Evolutionary conservation across 768 basidiomycete species (phyloP).

Genomic region (Daedaleopsis sinensis): DNA sequence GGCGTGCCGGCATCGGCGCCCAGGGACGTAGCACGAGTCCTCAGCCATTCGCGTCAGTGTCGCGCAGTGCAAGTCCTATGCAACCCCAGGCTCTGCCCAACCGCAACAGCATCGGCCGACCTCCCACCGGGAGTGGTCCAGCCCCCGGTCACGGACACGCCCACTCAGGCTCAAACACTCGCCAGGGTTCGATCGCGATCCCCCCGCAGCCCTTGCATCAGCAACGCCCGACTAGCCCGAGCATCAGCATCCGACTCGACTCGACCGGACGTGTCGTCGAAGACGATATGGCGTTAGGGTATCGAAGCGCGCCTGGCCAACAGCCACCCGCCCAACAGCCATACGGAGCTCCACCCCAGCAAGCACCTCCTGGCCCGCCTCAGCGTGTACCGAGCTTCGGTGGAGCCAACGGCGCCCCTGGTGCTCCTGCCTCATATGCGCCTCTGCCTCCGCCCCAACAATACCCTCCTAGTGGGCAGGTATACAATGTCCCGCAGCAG

Average conservation of each 20-base stretch:
- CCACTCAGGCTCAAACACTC: conserved; percentile 25
- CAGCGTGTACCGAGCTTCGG: conserved; percentile 22
- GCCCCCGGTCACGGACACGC: conserved; percentile 12
- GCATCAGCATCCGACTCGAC: conserved; percentile 83
- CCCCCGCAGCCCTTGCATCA: conserved; percentile 28
- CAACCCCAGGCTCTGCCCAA: conserved; percentile 22
- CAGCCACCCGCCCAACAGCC: conserved; percentile 22
- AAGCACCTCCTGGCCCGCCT: conserved; percentile 34
- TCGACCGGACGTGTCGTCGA: conserved; percentile 78
- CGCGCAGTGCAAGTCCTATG: conserved; percentile 55
- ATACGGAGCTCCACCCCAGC: conserved; percentile 43
- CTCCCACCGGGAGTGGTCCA: conserved; percentile 15
- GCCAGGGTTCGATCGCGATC: conserved; percentile 39
- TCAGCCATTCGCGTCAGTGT: conserved; percentile 46
- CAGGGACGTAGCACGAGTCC: conserved; percentile 67
- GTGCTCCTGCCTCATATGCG: conserved; percentile 32
- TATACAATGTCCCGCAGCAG: conserved; percentile 21
- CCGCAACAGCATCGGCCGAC: conserved; percentile 24
- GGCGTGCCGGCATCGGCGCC: conserved; percentile 84
- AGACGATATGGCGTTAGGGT: conserved; percentile 71
- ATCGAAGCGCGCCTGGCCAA: conserved; percentile 26
- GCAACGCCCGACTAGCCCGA: conserved; percentile 67
- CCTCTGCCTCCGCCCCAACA: conserved; percentile 35
- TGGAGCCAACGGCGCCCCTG: conserved; percentile 31
- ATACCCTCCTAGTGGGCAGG: not conserved